Evolutionary conservation across 2,329 filamentous ascomycete genomes (phyloP).

Genomic region (Proliferodiscus dingleyae): DNA sequence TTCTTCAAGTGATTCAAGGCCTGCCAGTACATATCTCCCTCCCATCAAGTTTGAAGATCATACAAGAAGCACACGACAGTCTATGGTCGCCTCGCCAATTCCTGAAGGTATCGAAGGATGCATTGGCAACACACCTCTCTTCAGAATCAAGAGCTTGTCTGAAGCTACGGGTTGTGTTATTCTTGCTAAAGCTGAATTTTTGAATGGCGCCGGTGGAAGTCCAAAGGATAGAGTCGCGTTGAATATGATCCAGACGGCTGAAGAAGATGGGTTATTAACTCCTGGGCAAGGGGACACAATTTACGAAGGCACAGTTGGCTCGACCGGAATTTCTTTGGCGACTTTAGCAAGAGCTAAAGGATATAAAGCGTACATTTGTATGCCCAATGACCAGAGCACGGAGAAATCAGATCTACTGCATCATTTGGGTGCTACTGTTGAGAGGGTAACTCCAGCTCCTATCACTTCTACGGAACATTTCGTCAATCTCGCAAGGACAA

Average conservation of each 20-base stretch:
- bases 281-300: slow-evolving; percentile 87
- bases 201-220: slow-evolving; percentile 90
- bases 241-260: slow-evolving; percentile 79
- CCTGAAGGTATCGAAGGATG: slow-evolving; percentile 81
- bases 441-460: slow-evolving; percentile 82
- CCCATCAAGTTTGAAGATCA: slow-evolving; percentile 54
- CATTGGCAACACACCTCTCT: slow-evolving; percentile 89
- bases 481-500: slow-evolving; percentile 80
- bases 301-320: slow-evolving; percentile 95
- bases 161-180: slow-evolving; percentile 84
- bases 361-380: slow-evolving; percentile 92
- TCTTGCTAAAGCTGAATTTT: slow-evolving; percentile 89
- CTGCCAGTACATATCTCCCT: slow-evolving; percentile 27
- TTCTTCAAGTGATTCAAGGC: slow-evolving; percentile 19
- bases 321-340: slow-evolving; percentile 91
- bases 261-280: slow-evolving; percentile 67
- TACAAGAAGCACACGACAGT: slow-evolving; percentile 37
- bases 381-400: slow-evolving; percentile 84
- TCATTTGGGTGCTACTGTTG: slow-evolving; percentile 87
- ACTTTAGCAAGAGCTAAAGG: slow-evolving; percentile 82
- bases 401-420: slow-evolving; percentile 88
- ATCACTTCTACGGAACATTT: slow-evolving; percentile 94
- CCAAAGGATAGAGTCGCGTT: slow-evolving; percentile 95
- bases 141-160: slow-evolving; percentile 80
- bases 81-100: slow-evolving; percentile 37